Base-by-base conservation (phyloP, 306 rosid genomes). In the Quillaja saponaria region DNA sequence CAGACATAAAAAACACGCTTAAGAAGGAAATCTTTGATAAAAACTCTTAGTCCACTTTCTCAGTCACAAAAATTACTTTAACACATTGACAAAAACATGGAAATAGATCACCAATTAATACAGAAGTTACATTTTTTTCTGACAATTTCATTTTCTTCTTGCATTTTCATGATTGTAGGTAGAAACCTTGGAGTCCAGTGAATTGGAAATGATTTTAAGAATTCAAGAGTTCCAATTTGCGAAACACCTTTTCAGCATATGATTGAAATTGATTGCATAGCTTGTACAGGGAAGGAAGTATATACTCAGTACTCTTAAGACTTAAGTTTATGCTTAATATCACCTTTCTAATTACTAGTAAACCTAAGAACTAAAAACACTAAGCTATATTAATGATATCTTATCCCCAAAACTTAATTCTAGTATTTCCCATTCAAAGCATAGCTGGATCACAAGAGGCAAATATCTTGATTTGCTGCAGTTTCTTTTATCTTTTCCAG, bases 1-100 rank as follows among this genome's bases (percentile, higher is more conserved):
- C 39, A 49, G 62, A 39, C 72, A 70, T 45, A 12, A 18, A 62
- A 19, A 7, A 18, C 25, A 10, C 49, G 61, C n/a, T n/a, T 72
- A 19, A 61, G 68, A 61, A 37, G 33, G 25, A 28, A 0, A 49
- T 56, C 14, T 5, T n/a, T n/a, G n/a, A n/a, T n/a, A n/a, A n/a
- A n/a, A n/a, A n/a, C n/a, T n/a, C n/a, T n/a, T n/a, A n/a, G n/a
- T n/a, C n/a, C n/a, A n/a, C n/a, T n/a, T n/a, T n/a, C n/a, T n/a
- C n/a, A n/a, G n/a, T n/a, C n/a, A n/a, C n/a, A n/a, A n/a, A n/a
- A n/a, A n/a, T n/a, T n/a, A n/a, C n/a, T n/a, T n/a, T n/a, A n/a
- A n/a, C n/a, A n/a, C n/a, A n/a, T n/a, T n/a, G n/a, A n/a, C n/a
- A n/a, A n/a, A n/a, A n/a, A n/a, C n/a, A n/a, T n/a, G n/a, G n/a